Percentiles rank a stretch among this genome's conserved stretches.
Evolutionary conservation across 495 filamentous ascomycete genomes (phyloP).

Genomic region (Evernia prunastri): DNA sequence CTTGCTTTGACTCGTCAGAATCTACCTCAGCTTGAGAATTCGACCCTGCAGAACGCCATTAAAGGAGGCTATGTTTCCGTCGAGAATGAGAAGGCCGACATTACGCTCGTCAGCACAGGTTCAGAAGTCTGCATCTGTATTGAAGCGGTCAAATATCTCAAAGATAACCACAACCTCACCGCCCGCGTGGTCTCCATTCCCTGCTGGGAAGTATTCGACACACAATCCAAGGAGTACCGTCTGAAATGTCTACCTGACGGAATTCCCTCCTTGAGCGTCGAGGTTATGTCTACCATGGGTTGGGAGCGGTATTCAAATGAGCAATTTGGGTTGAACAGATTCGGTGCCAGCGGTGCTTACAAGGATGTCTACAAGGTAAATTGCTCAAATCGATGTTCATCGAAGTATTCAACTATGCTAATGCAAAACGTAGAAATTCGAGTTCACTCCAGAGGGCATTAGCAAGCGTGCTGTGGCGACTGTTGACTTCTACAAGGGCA

Average conservation of each 20-base stretch:
- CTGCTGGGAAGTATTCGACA: conserved; percentile 96
- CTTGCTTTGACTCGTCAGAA: conserved; percentile 96
- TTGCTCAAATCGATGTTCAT: conserved; percentile 11
- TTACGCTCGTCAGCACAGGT: conserved; percentile 91
- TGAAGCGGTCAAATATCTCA: conserved; percentile 83
- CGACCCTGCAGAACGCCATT: conserved; percentile 74
- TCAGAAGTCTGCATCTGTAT: conserved; percentile 93
- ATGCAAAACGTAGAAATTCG: conserved; percentile 71
- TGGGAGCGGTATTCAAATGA: conserved; percentile 99
- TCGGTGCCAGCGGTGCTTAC: conserved; percentile 93
- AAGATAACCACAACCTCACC: conserved; percentile 79
- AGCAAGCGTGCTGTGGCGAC: conserved; percentile 88
- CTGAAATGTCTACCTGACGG: conserved; percentile 87
- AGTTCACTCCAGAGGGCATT: conserved; percentile 94
- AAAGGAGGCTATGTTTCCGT: conserved; percentile 92
- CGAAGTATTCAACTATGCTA: conserved; percentile 24
- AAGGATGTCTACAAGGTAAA: conserved; percentile 94
- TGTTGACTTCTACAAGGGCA: conserved; percentile 93
- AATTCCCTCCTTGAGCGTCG: conserved; percentile 87
- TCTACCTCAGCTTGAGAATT: conserved; percentile 93
- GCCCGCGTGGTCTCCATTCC: conserved; percentile 94
- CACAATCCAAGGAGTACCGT: conserved; percentile 88
- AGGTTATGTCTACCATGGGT: conserved; percentile 87
- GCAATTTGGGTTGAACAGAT: conserved; percentile 98
- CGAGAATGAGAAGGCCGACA: conserved; percentile 72